Percentiles rank a stretch among this genome's conserved stretches.
phyloP scores from a whole-genome alignment of 306 rosid species.

The Prunus padus region DNA sequence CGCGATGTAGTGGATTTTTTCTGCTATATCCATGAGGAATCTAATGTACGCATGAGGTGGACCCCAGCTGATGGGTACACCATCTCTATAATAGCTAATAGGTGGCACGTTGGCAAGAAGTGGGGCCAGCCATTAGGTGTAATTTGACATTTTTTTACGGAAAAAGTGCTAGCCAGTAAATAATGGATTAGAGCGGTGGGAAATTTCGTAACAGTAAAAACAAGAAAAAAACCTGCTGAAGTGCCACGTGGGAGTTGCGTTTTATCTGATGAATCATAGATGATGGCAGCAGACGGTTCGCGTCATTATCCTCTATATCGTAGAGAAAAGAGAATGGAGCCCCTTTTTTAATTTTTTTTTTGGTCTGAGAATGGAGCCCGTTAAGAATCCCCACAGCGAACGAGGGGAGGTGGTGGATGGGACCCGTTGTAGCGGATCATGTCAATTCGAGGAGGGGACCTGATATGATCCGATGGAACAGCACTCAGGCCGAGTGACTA shows the following conservation, averaged over 20 bases:
- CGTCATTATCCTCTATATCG: neutral
- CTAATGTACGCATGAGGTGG: constrained; percentile 27
- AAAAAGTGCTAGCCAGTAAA: neutral
- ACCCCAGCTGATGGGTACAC: constrained; percentile 28
- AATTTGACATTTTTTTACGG: constrained; percentile 12
- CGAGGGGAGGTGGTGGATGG: neutral
- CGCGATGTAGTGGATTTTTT: neutral
- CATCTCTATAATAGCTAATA: constrained; percentile 24
- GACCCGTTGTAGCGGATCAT: neutral
- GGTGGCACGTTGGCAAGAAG: constrained; percentile 29
- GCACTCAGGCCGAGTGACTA: neutral
- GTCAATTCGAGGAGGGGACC: neutral
- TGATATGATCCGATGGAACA: neutral
- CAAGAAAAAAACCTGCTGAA: neutral
- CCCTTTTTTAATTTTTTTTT: too few relatives aligned
- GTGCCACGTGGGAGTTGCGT: neutral
- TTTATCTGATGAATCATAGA: neutral
- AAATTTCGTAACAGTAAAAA: neutral
- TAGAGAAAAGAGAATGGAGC: neutral
- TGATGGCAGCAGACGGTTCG: neutral
- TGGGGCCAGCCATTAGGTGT: constrained; percentile 32
- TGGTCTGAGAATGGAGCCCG: neutral
- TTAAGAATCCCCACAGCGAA: neutral
- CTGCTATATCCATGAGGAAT: constrained; percentile 4
- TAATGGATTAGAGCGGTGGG: neutral